A percentile compares a stretch with the other conserved stretches of the same genome.
These are phyloP conservation scores for Dictyostelium purpureum DNA, from an alignment of 78 protist genomes.

Conservation along the genomic window DNA sequence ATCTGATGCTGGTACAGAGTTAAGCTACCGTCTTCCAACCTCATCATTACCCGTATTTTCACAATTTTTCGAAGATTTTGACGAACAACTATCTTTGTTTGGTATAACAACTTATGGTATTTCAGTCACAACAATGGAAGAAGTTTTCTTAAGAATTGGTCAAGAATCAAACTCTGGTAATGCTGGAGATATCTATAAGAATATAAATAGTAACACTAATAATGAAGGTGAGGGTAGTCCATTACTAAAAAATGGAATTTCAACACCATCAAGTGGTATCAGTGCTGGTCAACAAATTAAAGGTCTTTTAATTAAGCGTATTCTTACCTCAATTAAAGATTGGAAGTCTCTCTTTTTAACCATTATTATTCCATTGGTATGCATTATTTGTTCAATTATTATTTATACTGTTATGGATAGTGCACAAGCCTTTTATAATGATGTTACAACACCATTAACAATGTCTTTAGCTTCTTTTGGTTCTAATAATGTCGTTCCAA, in stretches of 20 bases:
- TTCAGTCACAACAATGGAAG: slow-evolving; percentile 51
- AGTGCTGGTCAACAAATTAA: slow-evolving; percentile 33
- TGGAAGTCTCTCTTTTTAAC: slow-evolving; percentile 12
- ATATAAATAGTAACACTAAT: neutral
- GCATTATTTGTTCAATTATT: slow-evolving; percentile 39
- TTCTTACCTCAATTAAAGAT: slow-evolving; percentile 36
- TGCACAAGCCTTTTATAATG: neutral
- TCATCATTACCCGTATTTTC: neutral
- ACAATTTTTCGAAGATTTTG: slow-evolving; percentile 35
- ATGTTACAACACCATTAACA: slow-evolving; percentile 8
- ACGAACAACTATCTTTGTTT: neutral
- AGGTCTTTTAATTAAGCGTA: slow-evolving; percentile 58
- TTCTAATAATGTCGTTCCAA: neutral
- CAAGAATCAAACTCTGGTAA: neutral
- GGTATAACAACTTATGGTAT: slow-evolving; percentile 44
- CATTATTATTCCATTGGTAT: slow-evolving; percentile 1
- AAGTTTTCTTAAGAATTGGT: slow-evolving; percentile 44
- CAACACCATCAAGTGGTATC: slow-evolving; percentile 16
- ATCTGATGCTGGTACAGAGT: slow-evolving; percentile 51
- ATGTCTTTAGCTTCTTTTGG: neutral
- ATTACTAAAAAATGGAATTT: neutral
- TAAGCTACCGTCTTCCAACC: slow-evolving; percentile 25
- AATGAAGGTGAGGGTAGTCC: neutral
- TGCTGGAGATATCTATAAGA: too few species aligned
- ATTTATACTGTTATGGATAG: slow-evolving; percentile 12